These are phyloP conservation scores for Talaromyces proteolyticus DNA, from an alignment of 495 filamentous ascomycete genomes.

Conservation along the genomic window DNA sequence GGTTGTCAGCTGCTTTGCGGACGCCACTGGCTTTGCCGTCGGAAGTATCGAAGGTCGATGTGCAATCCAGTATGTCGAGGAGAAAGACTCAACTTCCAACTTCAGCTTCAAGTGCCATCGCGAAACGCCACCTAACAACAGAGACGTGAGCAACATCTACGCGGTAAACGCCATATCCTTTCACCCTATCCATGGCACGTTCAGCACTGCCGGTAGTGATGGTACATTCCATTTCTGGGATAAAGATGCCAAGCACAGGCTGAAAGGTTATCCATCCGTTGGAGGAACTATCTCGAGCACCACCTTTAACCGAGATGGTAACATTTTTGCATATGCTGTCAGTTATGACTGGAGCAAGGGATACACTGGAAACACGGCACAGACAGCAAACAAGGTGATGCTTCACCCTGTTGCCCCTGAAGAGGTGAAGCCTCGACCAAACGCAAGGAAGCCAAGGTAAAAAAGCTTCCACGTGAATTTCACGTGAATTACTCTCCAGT, in stretches of 20 bases:
- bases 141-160: slow-evolving; percentile 73
- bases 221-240: slow-evolving; percentile 92
- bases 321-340: slow-evolving; percentile 83
- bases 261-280: slow-evolving; percentile 83
- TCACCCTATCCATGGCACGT: slow-evolving; percentile 81
- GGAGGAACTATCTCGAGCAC: slow-evolving; percentile 75
- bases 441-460: slow-evolving; percentile 51
- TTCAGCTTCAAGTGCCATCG: slow-evolving; percentile 96
- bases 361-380: slow-evolving; percentile 62
- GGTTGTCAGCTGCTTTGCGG: slow-evolving; percentile 77
- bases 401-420: slow-evolving; percentile 71
- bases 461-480: not conserved
- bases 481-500: not conserved
- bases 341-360: slow-evolving; percentile 97
- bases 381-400: slow-evolving; percentile 77
- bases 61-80: slow-evolving; percentile 83
- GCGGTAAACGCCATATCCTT: slow-evolving; percentile 86
- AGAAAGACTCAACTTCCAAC: slow-evolving; percentile 75
- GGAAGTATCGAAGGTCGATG: slow-evolving; percentile 88
- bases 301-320: slow-evolving; percentile 69
- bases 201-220: slow-evolving; percentile 84
- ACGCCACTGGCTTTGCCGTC: slow-evolving; percentile 78
- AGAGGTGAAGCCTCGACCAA: slow-evolving; percentile 75
- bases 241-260: slow-evolving; percentile 77
- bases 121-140: slow-evolving; percentile 56